Base-by-base conservation (phyloP, 2,329 filamentous ascomycete genomes). In the Hypoxylon sp. region DNA sequence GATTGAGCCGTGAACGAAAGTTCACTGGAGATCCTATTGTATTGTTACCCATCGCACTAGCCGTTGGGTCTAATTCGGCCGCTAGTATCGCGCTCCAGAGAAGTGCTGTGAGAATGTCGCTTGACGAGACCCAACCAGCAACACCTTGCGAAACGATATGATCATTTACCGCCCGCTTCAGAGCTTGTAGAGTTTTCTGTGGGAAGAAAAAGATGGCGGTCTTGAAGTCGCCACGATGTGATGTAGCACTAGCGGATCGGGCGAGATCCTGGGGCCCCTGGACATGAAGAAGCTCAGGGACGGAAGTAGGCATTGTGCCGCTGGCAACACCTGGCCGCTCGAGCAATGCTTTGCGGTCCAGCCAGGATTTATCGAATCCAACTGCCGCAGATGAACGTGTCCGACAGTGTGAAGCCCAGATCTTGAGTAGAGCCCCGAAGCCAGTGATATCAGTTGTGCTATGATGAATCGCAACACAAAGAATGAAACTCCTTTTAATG, bases 371-470 rank as follows among this genome's bases (percentile, higher is more conserved):
- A n/a, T 72, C 46, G 14, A 75, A 76, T 1, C 66, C 66, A 10
- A 61, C 51, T 17, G 57, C 44, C 1, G 42, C 51, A 13, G 72
- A 72, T 3, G 64, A 51, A 4, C 59, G 65, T 6, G 62, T 53
- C 2, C 74, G 73, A 37, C 75, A 77, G 60, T 75, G 59, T 14
- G 75, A 64, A 11, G 76, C 74, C 76, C 77, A 78, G 3, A 77
- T 63, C 47, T 71, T 73, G n/a, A 78, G 73, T 26, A 78, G 64
- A 4, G 65, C 52, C 8, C 71, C 76, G 19, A 74, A 73, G 10
- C 77, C 77, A 1, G 76, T 77, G 50, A 78, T 76, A 26, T 78
- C 77, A 5, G 73, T 75, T 3, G 73, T 73, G 48, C 57, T 59
- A 17, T 78, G 75, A 50, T 78, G 74, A 5, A 77, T 37, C 2